These are phyloP conservation scores for Xerophyta viscosa DNA, from an alignment of 106 monocot genomes.

Conservation along the genomic window DNA sequence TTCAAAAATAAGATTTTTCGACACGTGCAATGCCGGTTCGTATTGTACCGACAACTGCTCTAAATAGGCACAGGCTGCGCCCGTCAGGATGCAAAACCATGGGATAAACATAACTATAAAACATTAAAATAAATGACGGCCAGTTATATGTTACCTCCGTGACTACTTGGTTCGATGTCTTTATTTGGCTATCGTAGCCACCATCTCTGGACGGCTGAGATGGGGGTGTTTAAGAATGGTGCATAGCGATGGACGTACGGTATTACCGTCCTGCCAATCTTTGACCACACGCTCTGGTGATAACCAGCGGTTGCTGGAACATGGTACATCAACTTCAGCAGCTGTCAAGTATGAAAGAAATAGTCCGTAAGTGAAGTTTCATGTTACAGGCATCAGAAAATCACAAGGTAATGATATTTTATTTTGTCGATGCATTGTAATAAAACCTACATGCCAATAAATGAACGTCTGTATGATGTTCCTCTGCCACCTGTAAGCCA, in stretches of 20 bases:
- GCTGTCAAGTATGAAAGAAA: slow-evolving; percentile 9
- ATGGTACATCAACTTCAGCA: slow-evolving; percentile 39
- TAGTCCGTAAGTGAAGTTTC: too few relatives aligned
- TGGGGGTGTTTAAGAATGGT: slow-evolving; percentile 22
- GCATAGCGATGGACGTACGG: slow-evolving; percentile 12
- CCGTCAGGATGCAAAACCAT: too few relatives aligned
- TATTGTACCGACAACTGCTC: too few relatives aligned
- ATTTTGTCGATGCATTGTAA: too few relatives aligned
- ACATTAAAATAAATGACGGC: too few relatives aligned
- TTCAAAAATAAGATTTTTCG: too few relatives aligned
- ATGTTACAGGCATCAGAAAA: too few relatives aligned
- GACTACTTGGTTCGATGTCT: too few relatives aligned
- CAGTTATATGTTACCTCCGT: too few relatives aligned
- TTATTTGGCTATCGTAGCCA: slow-evolving; percentile 18
- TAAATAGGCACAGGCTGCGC: too few relatives aligned
- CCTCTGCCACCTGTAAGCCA: slow-evolving; percentile 74
- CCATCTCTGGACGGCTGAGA: slow-evolving; percentile 23
- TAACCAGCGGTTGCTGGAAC: slow-evolving; percentile 22
- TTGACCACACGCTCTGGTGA: slow-evolving; percentile 32
- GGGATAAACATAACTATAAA: too few relatives aligned
- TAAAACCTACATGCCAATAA: slow-evolving; percentile 80
- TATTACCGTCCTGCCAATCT: slow-evolving; percentile 12
- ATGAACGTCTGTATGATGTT: slow-evolving; percentile 83
- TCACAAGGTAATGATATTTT: neutral
- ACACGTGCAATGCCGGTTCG: too few relatives aligned